Evolutionary conservation across 2,329 filamentous ascomycete genomes (phyloP).

Genomic region (Onygenales sp.): DNA sequence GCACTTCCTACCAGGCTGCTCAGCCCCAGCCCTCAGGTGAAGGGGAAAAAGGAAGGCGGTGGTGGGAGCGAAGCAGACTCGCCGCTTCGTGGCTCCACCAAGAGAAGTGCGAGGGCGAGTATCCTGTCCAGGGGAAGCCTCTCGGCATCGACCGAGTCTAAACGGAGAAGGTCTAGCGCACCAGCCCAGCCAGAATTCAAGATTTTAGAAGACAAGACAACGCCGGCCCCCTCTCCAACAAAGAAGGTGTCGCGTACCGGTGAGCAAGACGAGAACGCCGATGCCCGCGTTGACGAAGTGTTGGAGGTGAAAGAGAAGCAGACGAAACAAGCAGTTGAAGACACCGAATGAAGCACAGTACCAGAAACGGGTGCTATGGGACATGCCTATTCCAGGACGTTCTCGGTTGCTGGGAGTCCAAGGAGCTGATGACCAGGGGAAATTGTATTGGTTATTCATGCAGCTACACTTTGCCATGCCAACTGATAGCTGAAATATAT

Average conservation of each 20-base stretch:
- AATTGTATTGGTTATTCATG: neutral
- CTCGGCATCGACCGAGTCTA: slow-evolving; percentile 15
- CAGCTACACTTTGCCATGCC: neutral
- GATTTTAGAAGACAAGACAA: slow-evolving; percentile 2
- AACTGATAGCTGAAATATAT: neutral
- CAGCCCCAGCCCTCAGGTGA: slow-evolving; percentile 24
- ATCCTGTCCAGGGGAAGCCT: neutral
- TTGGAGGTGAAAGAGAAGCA: slow-evolving; percentile 12
- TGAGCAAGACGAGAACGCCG: slow-evolving; percentile 9
- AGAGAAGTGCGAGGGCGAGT: neutral
- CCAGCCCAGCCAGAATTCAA: neutral
- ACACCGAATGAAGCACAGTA: neutral
- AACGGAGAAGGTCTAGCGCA: slow-evolving; percentile 16
- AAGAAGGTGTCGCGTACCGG: slow-evolving; percentile 14
- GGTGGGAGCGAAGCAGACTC: slow-evolving; percentile 1
- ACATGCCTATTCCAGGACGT: neutral
- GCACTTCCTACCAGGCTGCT: slow-evolving; percentile 17
- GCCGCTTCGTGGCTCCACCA: neutral
- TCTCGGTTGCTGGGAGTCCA: neutral
- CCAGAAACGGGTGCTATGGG: neutral
- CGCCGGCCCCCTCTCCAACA: slow-evolving; percentile 7
- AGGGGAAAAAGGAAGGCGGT: slow-evolving; percentile 23
- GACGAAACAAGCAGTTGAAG: neutral
- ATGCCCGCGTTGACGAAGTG: slow-evolving; percentile 12
- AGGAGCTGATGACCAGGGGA: neutral